Evolutionary conservation across 2,329 filamentous ascomycete species (phyloP).

Genomic region (Nothophoma quercina): DNA sequence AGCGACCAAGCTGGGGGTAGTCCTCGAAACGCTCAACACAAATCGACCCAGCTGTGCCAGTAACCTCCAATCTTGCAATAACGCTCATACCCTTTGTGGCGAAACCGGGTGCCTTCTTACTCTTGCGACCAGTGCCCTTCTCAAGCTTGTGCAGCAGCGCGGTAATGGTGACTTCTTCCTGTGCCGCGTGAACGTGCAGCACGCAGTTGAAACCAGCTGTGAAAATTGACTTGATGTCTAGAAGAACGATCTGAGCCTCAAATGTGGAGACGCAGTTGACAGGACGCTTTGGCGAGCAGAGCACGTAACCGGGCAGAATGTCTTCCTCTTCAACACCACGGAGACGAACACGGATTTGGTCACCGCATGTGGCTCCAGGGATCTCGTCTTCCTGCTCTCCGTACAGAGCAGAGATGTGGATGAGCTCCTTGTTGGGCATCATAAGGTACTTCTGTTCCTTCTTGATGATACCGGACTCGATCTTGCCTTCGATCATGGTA

Average conservation of each 20-base stretch:
- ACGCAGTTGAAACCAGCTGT: slow-evolving; percentile 98
- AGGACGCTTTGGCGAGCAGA: slow-evolving; percentile 91
- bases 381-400: slow-evolving; percentile 97
- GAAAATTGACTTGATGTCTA: slow-evolving; percentile 93
- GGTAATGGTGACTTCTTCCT: slow-evolving; percentile 94
- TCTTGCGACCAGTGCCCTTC: slow-evolving; percentile 92
- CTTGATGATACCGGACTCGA: slow-evolving; percentile 89
- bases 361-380: slow-evolving; percentile 80
- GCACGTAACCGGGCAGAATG: slow-evolving; percentile 91
- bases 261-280: slow-evolving; percentile 90
- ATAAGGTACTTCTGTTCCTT: slow-evolving; percentile 86
- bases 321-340: slow-evolving; percentile 98
- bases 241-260: slow-evolving; percentile 94
- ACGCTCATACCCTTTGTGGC: slow-evolving; percentile 84
- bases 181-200: slow-evolving; percentile 94
- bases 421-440: slow-evolving; percentile 91
- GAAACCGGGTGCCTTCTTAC: slow-evolving; percentile 90
- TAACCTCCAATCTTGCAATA: slow-evolving; percentile 90
- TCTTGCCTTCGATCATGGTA: slow-evolving; percentile 96
- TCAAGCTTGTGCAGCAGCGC: slow-evolving; percentile 91
- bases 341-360: slow-evolving; percentile 90
- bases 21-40: slow-evolving; percentile 96
- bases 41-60: slow-evolving; percentile 81
- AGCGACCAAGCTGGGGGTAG: slow-evolving; percentile 73
- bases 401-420: slow-evolving; percentile 85